Base-by-base conservation (phyloP, 2,329 filamentous ascomycete genomes). In the Amesomyces nigricolor region DNA sequence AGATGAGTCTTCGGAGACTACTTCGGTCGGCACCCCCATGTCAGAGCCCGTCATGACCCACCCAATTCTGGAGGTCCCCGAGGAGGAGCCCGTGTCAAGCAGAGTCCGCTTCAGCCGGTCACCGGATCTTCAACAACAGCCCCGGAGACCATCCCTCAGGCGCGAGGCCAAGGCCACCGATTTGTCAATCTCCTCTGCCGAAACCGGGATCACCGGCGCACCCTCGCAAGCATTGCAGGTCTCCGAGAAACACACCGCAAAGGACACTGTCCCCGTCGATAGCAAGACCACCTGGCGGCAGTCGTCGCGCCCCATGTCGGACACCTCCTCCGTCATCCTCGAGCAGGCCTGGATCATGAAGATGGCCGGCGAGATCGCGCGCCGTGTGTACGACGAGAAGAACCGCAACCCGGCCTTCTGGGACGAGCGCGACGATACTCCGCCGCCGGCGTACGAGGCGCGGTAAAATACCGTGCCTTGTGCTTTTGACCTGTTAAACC, bases 291-390 rank as follows among this genome's bases (percentile, higher is more conserved):
- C 63, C 49, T 60, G 66, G 65, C 57, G 71, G 68, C 55, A 60
- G 22, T 53, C 22, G 22, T 26, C 57, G 7, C 62, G 64, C 65
- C 66, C 68, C 57, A 65, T 66, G 61, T 78, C 77, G 0, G 79
- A 81, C 32, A 75, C 73, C 5, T 76, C 78, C 11, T 80, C 80
- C 0, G 76, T 79, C 29, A 88, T 90, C 47, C 75, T 89, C 26
- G 87, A 91, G 68, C 86, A 90, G 69, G 89, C 88, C 2, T 94
- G 89, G 88, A 87, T 94, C 72, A 84, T 87, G 75, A 94, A 96
- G 75, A 94, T 99, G 82, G 91, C 92, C 5, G 86, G 86, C 61
- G 94, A 97, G 71, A 92, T 97, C 64, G 90, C 91, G 37, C 78
- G 85, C 49, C 87, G 89, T 54, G 90, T 95, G 61, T 89, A 92